These are phyloP conservation scores for Chimonanthus salicifolius DNA, from an alignment of 164 flowering plant genomes.

Conservation along the genomic window DNA sequence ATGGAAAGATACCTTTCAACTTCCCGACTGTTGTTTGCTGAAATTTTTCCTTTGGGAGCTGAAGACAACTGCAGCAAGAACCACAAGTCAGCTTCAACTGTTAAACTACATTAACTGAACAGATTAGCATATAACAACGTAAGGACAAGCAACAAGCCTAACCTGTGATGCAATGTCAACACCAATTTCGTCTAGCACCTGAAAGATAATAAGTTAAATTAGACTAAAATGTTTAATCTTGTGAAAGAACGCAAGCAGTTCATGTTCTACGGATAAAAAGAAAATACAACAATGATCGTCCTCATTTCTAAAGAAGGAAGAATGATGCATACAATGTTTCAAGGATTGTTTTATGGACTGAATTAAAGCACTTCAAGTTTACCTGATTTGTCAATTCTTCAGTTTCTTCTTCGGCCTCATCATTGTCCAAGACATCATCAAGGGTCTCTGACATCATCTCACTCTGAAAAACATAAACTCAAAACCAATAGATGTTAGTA, in stretches of 20 bases:
- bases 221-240: background rate
- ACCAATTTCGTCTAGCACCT: constrained; percentile 98
- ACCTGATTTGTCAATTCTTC: constrained; percentile 97
- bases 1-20: constrained; percentile 52
- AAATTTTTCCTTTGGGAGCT: constrained; percentile 87
- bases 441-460: constrained; percentile 99
- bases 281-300: background rate
- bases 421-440: constrained; percentile 85
- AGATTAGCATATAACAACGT: background rate
- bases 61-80: constrained; percentile 60
- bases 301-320: background rate
- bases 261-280: background rate
- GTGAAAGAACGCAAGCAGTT: background rate
- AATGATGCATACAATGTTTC: background rate
- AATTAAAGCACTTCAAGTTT: constrained; percentile 6
- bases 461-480: constrained; percentile 42
- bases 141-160: constrained; percentile 11
- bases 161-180: constrained; percentile 98
- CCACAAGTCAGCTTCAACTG: constrained; percentile 10
- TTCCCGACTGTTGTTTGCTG: constrained; percentile 54
- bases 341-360: background rate
- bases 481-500: background rate
- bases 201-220: constrained; percentile 7
- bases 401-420: constrained; percentile 95
- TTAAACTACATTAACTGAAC: background rate